Evolutionary conservation across 2,329 filamentous ascomycete genomes (phyloP), one percentile per base, ranked within the genome.

Genomic region (Ophiostoma sp.): DNA sequence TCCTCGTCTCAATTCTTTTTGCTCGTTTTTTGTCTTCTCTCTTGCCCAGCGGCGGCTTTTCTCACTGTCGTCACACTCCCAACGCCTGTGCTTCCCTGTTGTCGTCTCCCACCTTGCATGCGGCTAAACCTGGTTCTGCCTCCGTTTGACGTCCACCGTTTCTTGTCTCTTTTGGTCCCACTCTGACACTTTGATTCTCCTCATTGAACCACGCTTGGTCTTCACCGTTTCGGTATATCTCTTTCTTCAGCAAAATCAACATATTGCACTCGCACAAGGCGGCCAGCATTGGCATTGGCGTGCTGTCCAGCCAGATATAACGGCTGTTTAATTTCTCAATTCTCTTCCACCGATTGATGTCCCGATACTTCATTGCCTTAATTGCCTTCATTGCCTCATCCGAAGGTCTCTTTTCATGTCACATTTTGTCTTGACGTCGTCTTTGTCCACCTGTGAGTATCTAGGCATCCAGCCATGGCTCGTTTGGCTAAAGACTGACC

Each of bases 111-210:
- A 70, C 48, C 70, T 61, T 72, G 72, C 66, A 74, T 74, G 72
- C 22, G 50, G 69, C 72, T 75, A 75, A 48, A 25, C 72, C 74
- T 71, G 70, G 70, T 73, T 72, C 33, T 71, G 70, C 36, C 74
- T 72, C 72, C 72, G 74, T 75, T 75, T 75, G 31, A 8, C 3
- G 9, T 15, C 33, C n/a, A 48, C 73, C 73, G 69, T 72, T 74
- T 73, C n/a, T 42, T 17, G 31, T 33, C 36, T 31, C 7, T 22
- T 31, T 3, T 2, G n/a, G 68, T 33, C 7, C 36, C n/a, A 19
- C 36, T 45, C n/a, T 70, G 36, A 11, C 6, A n/a, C 36, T 45
- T 39, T 39, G n/a, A 17, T 48, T 36, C 4, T 33, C 33, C 17
- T 68, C 22, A 6, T 42, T 31, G 36, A 17, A 45, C 22, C 11